Conservation (phyloP, 805 yeast genomes). For the Brettanomyces custersianus region DNA sequence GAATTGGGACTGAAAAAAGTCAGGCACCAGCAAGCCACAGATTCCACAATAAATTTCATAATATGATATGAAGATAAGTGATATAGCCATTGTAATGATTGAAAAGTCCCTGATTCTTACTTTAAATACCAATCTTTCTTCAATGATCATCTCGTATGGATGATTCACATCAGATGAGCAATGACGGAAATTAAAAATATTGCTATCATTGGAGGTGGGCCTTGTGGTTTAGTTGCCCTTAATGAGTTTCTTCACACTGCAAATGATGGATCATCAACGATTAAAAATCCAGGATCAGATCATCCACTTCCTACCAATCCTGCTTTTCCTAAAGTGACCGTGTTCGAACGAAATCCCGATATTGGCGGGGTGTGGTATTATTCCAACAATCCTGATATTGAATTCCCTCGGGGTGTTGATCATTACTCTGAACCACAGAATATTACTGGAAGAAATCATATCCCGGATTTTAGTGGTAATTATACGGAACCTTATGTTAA, state of each 20-base stretch:
- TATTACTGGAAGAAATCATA: conserved; percentile 6
- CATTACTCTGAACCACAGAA: conserved; percentile 10
- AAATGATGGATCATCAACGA: conserved; percentile 22
- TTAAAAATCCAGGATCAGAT: conserved; percentile 2
- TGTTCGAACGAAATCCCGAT: conserved; percentile 29
- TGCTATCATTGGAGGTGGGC: conserved; percentile 35
- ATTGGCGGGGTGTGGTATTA: conserved; percentile 35
- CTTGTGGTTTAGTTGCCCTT: conserved; percentile 29
- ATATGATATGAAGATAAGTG: too few relatives aligned
- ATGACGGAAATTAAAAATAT: conserved; percentile 17
- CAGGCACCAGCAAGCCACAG: too few relatives aligned
- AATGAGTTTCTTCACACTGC: conserved; percentile 24
- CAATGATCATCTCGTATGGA: too few relatives aligned
- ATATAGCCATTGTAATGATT: too few relatives aligned
- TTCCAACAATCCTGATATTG: conserved; percentile 11
- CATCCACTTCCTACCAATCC: conserved; percentile 12
- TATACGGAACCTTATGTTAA: neutral
- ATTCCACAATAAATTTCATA: too few relatives aligned
- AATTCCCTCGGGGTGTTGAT: conserved; percentile 9
- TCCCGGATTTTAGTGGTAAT: conserved; percentile 1
- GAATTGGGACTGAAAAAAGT: too few relatives aligned
- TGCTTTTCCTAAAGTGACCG: conserved; percentile 26
- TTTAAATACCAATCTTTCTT: too few relatives aligned
- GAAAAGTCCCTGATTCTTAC: too few relatives aligned
- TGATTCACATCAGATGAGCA: too few relatives aligned